phyloP scores from a whole-genome alignment of 208 protist species.

The Trypanosomatidae sp. region DNA sequence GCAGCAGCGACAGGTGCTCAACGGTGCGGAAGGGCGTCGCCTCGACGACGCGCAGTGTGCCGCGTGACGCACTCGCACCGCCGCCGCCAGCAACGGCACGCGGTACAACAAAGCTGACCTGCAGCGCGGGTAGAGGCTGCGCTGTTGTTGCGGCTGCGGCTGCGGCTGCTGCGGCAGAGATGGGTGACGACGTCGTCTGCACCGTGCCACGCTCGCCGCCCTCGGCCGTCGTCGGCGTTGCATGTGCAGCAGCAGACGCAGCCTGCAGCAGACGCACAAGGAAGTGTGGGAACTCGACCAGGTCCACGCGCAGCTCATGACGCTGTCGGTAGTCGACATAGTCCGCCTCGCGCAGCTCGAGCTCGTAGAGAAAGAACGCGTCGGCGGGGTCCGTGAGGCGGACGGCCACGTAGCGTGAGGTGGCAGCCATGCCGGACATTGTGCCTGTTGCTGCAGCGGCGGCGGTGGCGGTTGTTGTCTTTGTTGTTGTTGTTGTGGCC shows the following conservation, averaged over 20 bases:
- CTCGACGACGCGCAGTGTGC: conserved; percentile 60
- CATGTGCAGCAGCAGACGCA: too few relatives aligned
- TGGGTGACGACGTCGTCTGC: too few relatives aligned
- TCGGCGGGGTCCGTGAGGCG: conserved; percentile 66
- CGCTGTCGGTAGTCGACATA: conserved; percentile 66
- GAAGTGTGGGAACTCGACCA: conserved; percentile 63
- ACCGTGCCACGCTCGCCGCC: too few relatives aligned
- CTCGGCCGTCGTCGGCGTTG: too few relatives aligned
- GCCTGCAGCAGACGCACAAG: conserved; percentile 49
- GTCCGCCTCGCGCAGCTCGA: conserved; percentile 76
- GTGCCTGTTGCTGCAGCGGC: too few relatives aligned
- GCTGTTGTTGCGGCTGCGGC: too few relatives aligned
- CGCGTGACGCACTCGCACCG: conserved; percentile 5
- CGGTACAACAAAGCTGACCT: conserved; percentile 24
- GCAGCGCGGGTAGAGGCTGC: conserved; percentile 20
- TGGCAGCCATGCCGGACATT: too few relatives aligned
- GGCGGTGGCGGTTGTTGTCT: too few relatives aligned
- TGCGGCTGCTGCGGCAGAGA: too few relatives aligned
- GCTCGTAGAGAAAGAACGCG: conserved; percentile 74
- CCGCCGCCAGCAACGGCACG: background rate
- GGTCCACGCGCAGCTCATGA: conserved; percentile 74
- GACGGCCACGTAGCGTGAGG: conserved; percentile 28
- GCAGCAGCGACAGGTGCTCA: conserved; percentile 66
- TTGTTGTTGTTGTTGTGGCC: too few relatives aligned
- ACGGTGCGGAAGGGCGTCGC: conserved; percentile 57